Conservation (phyloP, 2,329 filamentous ascomycete genomes). For the Knoxdaviesia proteae region DNA sequence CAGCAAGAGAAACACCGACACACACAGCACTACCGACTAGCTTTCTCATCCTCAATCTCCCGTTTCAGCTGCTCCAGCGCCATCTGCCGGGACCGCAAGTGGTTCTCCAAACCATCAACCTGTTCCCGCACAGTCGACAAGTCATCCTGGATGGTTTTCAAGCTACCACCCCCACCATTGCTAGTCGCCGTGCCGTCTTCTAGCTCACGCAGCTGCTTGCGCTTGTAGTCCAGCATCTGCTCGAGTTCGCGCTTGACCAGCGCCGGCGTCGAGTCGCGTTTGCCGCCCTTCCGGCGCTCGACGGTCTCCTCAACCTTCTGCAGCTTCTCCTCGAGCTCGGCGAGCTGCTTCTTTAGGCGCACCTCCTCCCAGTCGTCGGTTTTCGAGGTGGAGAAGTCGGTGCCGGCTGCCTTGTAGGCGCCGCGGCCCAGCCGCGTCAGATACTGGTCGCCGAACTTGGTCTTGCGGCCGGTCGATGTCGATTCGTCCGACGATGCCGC, state of each 20-base stretch:
- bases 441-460: slow-evolving; percentile 95
- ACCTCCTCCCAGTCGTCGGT: slow-evolving; percentile 98
- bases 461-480: slow-evolving; percentile 73
- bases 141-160: slow-evolving; percentile 69
- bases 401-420: slow-evolving; percentile 63
- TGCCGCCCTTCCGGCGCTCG: slow-evolving; percentile 38
- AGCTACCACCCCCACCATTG: slow-evolving; percentile 40
- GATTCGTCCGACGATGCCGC: slow-evolving; percentile 58
- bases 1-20: slow-evolving; percentile 3
- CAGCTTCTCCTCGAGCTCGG: slow-evolving; percentile 75
- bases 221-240: slow-evolving; percentile 87
- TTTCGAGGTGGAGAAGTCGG: slow-evolving; percentile 71
- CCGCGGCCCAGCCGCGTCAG: slow-evolving; percentile 74
- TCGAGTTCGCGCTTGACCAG: slow-evolving; percentile 88
- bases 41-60: slow-evolving; percentile 76
- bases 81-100: slow-evolving; percentile 57
- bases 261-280: slow-evolving; percentile 63
- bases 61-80: slow-evolving; percentile 55
- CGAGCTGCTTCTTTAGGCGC: slow-evolving; percentile 74
- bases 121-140: slow-evolving; percentile 83
- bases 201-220: slow-evolving; percentile 53
- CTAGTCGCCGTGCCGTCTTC: slow-evolving; percentile 50
- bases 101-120: slow-evolving; percentile 71
- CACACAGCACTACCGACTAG: slow-evolving; percentile 17
- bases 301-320: slow-evolving; percentile 58